Base-by-base conservation (phyloP, 1,284 basidiomycete genomes). In the Cryptococcus deneoformans region DNA sequence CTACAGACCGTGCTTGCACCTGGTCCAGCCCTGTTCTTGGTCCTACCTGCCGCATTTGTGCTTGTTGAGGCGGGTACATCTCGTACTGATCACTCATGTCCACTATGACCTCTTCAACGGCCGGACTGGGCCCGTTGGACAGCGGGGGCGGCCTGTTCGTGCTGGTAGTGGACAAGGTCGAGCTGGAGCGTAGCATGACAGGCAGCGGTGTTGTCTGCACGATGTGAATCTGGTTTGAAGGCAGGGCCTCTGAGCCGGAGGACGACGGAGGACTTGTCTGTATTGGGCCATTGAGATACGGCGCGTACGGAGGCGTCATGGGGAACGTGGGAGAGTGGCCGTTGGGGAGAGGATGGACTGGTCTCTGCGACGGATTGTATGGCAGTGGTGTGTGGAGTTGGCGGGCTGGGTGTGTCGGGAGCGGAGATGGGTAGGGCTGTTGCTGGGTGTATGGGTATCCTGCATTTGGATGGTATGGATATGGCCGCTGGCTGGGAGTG, bases 161-260 rank as follows among this genome's bases (percentile, higher is more conserved):
- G 34, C 53, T 52, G 16, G 29, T 50, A 6, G 44, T 53, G 6
- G 59, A 60, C 24, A 56, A 46, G 24, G 52, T 54, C 10, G 59
- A 60, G 44, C 46, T 46, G 10, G 59, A 50, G 5, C 54, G 50
- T 34, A 53, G n/a, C 58, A 54, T 51, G 7, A 14, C 46, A 8
- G n/a, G 38, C 36, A n/a, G 11, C 29, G 52, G 40, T 8, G 48
- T 57, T n/a, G 59, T 46, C 37, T 48, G 53, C 34, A 62, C 44
- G 43, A 62, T 53, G 34, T 60, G 53, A 16, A 61, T 61, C 44
- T 57, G 44, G 44, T 57, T 55, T 10, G 53, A 43, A 9, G 58
- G 58, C 29, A 60, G 36, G 5, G 42, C 5, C 8, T 50, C 42
- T 9, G 40, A 44, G 14, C 50, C 54, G 11, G 37, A 45, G 9